Evolutionary conservation across 2,329 filamentous ascomycete species (phyloP).

Genomic region (Pseudogymnoascus sp.): DNA sequence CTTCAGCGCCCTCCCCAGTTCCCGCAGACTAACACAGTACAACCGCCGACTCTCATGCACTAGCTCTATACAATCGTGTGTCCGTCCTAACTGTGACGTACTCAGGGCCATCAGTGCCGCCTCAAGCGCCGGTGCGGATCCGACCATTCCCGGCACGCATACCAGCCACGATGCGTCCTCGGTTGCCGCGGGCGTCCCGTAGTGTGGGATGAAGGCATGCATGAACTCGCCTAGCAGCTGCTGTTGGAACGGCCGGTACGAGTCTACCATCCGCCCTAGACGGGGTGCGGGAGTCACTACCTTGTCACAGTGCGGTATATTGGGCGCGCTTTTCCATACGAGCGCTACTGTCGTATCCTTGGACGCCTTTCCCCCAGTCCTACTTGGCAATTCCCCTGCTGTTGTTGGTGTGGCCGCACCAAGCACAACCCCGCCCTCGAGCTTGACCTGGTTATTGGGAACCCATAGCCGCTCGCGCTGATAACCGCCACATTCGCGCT

Average conservation of each 20-base stretch:
- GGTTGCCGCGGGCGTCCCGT: background rate
- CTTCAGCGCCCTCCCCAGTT: constrained; percentile 30
- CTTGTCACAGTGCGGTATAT: background rate
- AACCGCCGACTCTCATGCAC: constrained; percentile 27
- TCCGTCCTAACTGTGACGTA: constrained; percentile 23
- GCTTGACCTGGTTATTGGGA: constrained; percentile 2
- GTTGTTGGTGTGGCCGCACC: background rate
- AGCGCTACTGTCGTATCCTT: background rate
- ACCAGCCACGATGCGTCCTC: constrained; percentile 23
- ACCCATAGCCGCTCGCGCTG: constrained; percentile 36
- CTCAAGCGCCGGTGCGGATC: constrained; percentile 24
- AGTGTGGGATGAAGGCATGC: constrained; percentile 17
- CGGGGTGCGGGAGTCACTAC: background rate
- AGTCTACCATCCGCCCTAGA: background rate
- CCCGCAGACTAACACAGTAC: constrained; percentile 28
- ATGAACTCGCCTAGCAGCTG: constrained; percentile 26
- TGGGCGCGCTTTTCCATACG: background rate
- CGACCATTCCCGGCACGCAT: constrained; percentile 21
- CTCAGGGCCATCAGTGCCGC: constrained; percentile 24
- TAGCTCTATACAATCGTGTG: constrained; percentile 21
- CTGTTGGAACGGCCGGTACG: constrained; percentile 16
- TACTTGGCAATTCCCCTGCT: background rate
- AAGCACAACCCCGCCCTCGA: background rate
- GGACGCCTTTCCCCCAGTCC: background rate
- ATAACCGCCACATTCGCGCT: constrained; percentile 53